phyloP scores from a whole-genome alignment of 345 rosid species.

The Ailanthus altissimus region DNA sequence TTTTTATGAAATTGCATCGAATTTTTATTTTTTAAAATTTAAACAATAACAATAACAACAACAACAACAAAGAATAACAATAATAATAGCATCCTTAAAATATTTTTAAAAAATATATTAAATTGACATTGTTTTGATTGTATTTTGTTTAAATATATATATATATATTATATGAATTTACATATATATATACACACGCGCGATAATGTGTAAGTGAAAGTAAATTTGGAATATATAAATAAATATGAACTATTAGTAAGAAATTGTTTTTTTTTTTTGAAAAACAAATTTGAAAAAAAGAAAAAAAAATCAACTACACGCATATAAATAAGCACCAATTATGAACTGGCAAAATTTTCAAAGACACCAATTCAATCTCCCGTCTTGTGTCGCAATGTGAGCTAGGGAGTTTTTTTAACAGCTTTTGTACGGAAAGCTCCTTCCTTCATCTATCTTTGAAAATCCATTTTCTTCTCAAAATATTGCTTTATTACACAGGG shows the following conservation, averaged over 20 bases:
- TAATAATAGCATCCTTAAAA: too few species aligned
- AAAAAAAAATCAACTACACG: not conserved
- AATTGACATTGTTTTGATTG: too few species aligned
- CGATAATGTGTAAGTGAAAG: not conserved
- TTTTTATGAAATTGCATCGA: too few species aligned
- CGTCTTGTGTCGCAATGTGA: not conserved
- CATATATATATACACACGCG: too few species aligned
- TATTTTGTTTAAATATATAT: too few species aligned
- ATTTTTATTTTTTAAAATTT: too few species aligned
- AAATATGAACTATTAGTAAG: not conserved
- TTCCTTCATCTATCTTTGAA: not conserved
- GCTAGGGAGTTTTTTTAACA: not conserved
- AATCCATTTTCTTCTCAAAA: too few species aligned
- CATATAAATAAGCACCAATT: not conserved
- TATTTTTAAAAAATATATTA: too few species aligned
- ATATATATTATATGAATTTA: too few species aligned
- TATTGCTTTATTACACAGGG: too few species aligned
- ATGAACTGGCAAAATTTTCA: not conserved
- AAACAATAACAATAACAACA: too few species aligned
- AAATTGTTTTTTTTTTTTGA: not conserved
- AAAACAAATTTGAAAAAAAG: not conserved
- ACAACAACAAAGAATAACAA: too few species aligned
- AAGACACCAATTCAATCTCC: not conserved
- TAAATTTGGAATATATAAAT: not conserved
- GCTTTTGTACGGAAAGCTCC: conserved; percentile 4